These are phyloP conservation scores for Trichoderma breve DNA, from an alignment of 2,329 filamentous ascomycete genomes.

Conservation along the genomic window DNA sequence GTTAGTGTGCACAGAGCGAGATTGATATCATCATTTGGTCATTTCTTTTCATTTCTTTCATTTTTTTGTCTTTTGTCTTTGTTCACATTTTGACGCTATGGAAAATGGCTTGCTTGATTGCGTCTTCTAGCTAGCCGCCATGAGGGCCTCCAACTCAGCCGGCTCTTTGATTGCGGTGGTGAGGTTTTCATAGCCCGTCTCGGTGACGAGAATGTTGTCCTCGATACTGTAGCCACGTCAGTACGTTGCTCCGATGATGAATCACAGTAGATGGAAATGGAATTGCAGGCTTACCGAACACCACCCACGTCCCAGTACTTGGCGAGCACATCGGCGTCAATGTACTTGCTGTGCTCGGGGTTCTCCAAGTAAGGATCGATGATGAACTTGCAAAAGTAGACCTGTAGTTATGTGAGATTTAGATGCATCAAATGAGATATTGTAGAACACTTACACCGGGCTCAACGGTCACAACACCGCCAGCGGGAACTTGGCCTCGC, in stretches of 20 bases:
- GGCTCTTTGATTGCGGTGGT: conserved; percentile 70
- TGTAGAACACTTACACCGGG: conserved; percentile 65
- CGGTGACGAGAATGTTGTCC: conserved; percentile 72
- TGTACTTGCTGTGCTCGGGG: conserved; percentile 70
- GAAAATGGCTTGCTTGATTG: neutral
- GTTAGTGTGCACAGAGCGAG: conserved; percentile 4
- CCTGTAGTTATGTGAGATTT: conserved; percentile 39
- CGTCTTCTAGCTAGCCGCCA: conserved; percentile 22
- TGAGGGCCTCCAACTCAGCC: conserved; percentile 54
- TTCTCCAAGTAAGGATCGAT: conserved; percentile 76
- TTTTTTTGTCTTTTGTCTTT: neutral
- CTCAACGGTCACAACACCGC: conserved; percentile 89
- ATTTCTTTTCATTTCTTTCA: neutral
- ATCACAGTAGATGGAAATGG: neutral
- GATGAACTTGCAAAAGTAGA: conserved; percentile 91
- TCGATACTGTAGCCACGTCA: conserved; percentile 46
- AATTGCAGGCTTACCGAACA: conserved; percentile 52
- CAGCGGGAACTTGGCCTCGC: conserved; percentile 69
- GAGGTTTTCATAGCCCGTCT: conserved; percentile 67
- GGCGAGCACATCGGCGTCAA: conserved; percentile 69
- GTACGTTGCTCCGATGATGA: neutral
- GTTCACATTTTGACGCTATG: neutral
- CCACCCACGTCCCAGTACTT: conserved; percentile 82
- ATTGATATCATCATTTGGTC: conserved; percentile 5
- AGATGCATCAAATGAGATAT: neutral